Percentiles rank a stretch among this genome's conserved stretches.
Evolutionary conservation across 139 green algal species (phyloP).

Genomic region (Coelastrella sp.): DNA sequence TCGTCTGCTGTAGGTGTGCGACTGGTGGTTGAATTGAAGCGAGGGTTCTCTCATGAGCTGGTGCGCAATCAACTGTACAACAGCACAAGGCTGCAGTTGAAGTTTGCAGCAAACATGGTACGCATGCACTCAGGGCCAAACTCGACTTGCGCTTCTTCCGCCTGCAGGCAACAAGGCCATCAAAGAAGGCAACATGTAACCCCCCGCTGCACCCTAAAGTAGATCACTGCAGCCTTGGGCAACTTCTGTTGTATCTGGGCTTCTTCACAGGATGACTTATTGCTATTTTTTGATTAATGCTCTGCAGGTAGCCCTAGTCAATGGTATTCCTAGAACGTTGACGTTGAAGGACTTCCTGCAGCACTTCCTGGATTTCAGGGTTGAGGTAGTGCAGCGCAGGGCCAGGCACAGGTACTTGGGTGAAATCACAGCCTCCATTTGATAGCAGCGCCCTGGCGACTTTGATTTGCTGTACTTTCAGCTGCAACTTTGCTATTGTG

Average conservation of each 20-base stretch:
- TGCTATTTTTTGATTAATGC: neutral
- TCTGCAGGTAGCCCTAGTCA: constrained; percentile 71
- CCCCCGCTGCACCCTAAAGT: too few relatives aligned
- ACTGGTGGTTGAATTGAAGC: constrained; percentile 92
- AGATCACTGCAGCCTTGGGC: too few relatives aligned
- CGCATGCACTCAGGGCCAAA: too few relatives aligned
- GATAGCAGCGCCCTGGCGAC: too few relatives aligned
- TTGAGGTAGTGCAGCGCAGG: constrained; percentile 79
- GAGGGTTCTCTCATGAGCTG: constrained; percentile 60
- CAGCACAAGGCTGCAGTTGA: constrained; percentile 83
- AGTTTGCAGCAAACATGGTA: constrained; percentile 89
- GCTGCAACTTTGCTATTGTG: too few relatives aligned
- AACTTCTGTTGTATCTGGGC: too few relatives aligned
- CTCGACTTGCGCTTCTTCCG: too few relatives aligned
- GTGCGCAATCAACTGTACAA: constrained; percentile 89
- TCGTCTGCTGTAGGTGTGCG: constrained; percentile 73
- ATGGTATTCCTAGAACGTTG: constrained; percentile 70
- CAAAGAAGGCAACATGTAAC: too few relatives aligned
- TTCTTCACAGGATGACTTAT: neutral
- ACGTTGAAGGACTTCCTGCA: constrained; percentile 78
- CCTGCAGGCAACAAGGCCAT: too few relatives aligned
- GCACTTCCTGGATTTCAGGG: constrained; percentile 89
- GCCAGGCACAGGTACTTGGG: constrained; percentile 46
- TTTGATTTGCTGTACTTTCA: too few relatives aligned
- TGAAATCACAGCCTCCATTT: too few relatives aligned